These are phyloP conservation scores for Entelexis sorbosivorans DNA, from an alignment of 1,139 yeast species.

Conservation along the genomic window DNA sequence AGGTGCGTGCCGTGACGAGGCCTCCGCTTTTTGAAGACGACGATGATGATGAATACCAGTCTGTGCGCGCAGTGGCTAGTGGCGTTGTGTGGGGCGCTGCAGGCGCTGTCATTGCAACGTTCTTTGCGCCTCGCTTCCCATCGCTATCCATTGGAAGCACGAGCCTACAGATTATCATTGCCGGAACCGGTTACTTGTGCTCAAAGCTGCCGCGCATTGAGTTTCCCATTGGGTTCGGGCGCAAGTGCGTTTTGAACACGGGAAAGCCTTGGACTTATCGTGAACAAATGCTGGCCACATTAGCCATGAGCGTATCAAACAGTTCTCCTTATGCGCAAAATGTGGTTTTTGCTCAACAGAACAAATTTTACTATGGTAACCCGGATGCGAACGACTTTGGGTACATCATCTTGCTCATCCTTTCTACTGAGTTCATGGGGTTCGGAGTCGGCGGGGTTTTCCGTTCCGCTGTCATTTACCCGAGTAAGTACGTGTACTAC, in stretches of 20 bases:
- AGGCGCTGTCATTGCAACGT: slow-evolving; percentile 46
- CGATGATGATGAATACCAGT: background rate
- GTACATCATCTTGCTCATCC: slow-evolving; percentile 40
- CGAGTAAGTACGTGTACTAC: slow-evolving; percentile 36
- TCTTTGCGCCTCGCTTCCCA: slow-evolving; percentile 46
- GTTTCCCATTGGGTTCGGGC: slow-evolving; percentile 1
- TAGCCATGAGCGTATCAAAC: slow-evolving; percentile 17
- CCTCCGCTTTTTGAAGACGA: slow-evolving; percentile 3
- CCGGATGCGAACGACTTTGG: slow-evolving; percentile 28
- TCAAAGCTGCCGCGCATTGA: background rate
- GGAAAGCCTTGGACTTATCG: slow-evolving; percentile 39
- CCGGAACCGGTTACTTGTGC: slow-evolving; percentile 40
- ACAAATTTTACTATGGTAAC: slow-evolving; percentile 26
- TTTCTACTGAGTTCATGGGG: slow-evolving; percentile 48
- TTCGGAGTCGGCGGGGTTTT: slow-evolving; percentile 47
- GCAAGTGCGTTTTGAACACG: slow-evolving; percentile 28
- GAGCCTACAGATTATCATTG: slow-evolving; percentile 44
- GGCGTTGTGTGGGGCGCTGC: slow-evolving; percentile 44
- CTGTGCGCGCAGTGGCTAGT: slow-evolving; percentile 1
- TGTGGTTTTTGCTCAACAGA: slow-evolving; percentile 26
- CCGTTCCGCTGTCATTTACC: slow-evolving; percentile 32
- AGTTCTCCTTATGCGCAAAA: slow-evolving; percentile 25
- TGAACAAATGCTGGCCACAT: slow-evolving; percentile 40
- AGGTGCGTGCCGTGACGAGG: slow-evolving; percentile 38
- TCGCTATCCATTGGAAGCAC: slow-evolving; percentile 36